Conservation (phyloP, 306 rosid genomes). For the Trifolium subterraneum region DNA sequence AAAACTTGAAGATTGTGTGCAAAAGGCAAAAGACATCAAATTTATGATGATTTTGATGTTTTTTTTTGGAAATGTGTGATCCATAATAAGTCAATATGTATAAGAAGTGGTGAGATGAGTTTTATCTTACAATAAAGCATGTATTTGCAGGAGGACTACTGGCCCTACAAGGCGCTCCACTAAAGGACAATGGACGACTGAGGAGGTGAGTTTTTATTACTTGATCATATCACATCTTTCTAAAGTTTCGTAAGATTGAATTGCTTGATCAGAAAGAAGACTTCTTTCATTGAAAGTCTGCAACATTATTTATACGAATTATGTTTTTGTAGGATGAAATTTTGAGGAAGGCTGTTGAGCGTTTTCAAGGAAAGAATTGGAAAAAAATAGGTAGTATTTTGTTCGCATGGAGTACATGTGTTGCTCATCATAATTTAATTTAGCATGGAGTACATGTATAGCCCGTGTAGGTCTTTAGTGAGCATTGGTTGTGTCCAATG, state of each 20-base stretch:
- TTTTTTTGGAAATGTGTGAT: background rate
- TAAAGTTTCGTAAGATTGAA: slow-evolving; percentile 9
- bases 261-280: slow-evolving; percentile 7
- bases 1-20: background rate
- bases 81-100: slow-evolving; percentile 7
- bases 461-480: background rate
- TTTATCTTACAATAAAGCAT: slow-evolving; percentile 35
- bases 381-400: slow-evolving; percentile 83
- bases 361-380: slow-evolving; percentile 96
- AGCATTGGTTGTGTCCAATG: background rate
- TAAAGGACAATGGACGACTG: slow-evolving; percentile 96
- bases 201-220: slow-evolving; percentile 66
- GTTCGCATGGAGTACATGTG: slow-evolving; percentile 12
- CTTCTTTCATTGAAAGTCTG: background rate
- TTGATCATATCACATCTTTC: slow-evolving; percentile 24
- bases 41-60: background rate
- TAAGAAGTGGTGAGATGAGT: background rate
- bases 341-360: slow-evolving; percentile 82
- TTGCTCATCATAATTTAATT: slow-evolving; percentile 14
- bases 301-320: slow-evolving; percentile 32
- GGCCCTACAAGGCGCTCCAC: slow-evolving; percentile 99
- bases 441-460: background rate
- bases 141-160: slow-evolving; percentile 80
- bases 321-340: slow-evolving; percentile 71
- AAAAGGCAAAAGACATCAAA: background rate